Conservation (phyloP, 1,139 yeast species). For the Hyphopichia burtonii region DNA sequence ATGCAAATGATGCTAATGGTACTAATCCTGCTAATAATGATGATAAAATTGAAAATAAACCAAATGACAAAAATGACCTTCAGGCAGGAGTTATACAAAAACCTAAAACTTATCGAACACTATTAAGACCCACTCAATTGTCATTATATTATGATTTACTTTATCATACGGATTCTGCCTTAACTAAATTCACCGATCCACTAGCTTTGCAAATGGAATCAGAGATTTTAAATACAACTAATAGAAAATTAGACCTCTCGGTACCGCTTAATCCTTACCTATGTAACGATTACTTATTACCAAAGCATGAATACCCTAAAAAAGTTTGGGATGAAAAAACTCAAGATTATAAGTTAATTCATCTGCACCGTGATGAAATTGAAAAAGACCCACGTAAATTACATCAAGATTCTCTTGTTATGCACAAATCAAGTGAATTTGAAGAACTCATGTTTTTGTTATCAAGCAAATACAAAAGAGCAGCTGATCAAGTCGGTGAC, state of each 20-base stretch:
- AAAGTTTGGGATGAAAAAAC: slow-evolving; percentile 39
- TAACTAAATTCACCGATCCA: slow-evolving; percentile 75
- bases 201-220: slow-evolving; percentile 78
- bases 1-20: background rate
- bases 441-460: slow-evolving; percentile 79
- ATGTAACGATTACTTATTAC: slow-evolving; percentile 45
- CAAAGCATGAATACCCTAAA: slow-evolving; percentile 46
- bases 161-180: slow-evolving; percentile 75
- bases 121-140: slow-evolving; percentile 76
- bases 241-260: slow-evolving; percentile 70
- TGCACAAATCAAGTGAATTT: slow-evolving; percentile 80
- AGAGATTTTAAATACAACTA: slow-evolving; percentile 74
- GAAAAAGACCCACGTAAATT: slow-evolving; percentile 43
- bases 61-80: slow-evolving; percentile 1
- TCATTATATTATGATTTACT: slow-evolving; percentile 83
- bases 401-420: slow-evolving; percentile 45
- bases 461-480: slow-evolving; percentile 39
- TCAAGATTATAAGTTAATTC: slow-evolving; percentile 31
- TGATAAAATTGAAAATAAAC: background rate
- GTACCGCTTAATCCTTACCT: slow-evolving; percentile 71
- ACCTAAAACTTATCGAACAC: slow-evolving; percentile 73
- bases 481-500: slow-evolving; percentile 35
- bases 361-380: slow-evolving; percentile 48
- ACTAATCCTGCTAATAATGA: background rate
- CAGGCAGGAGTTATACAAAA: slow-evolving; percentile 17